Base-by-base conservation (phyloP, 2,329 filamentous ascomycete species). In the Neopestalotiopsis clavispora region DNA sequence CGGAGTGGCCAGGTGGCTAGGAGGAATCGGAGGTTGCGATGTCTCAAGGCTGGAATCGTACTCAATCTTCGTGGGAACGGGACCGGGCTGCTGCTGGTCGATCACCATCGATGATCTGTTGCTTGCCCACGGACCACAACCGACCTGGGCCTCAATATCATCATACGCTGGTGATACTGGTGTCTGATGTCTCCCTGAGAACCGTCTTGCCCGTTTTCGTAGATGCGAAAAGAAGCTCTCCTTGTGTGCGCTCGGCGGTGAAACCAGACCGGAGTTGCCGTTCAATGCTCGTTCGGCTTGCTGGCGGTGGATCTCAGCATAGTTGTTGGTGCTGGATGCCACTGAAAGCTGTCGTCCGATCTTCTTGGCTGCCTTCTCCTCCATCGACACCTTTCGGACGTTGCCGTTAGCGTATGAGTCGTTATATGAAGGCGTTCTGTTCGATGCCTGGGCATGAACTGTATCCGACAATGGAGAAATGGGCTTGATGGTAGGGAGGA, bases 211-310 rank as follows among this genome's bases (percentile, higher is more conserved):
- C 65, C 95, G 91, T 82, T 99, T 99, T 68, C 96, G 90, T 7
- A 99, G 87, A 78, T 99, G 96, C 0, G 96, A 98, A 82, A 99
- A 99, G 85, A 99, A 99, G 80, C 96, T 94, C 80, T 99, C 96
- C 78, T 97, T 97, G 68, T 94, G 93, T 20, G 89, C 93, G 75
- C 88, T 91, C 0, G 91, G 90, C 4, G 94, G 94, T 5, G 94
- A 96, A 17, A 88, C 90, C 30, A 95, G 84, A 28, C 91, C 92
- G 42, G 87, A 88, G 75, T 92, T 91, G 66, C 95, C 96, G 77
- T 94, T 98, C 60, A 98, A 86, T 49, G 94, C 94, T 71, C 94
- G 89, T 80, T 98, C 95, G 14, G 95, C 94, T 80, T 98, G 94
- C 81, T 95, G 94, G 67, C 95, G 89, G 78, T 97, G 94, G 72